Evolutionary conservation across 179 eudicot species (phyloP), one percentile per base, ranked within the genome.

Genomic region (Heliamphora pulchella): DNA sequence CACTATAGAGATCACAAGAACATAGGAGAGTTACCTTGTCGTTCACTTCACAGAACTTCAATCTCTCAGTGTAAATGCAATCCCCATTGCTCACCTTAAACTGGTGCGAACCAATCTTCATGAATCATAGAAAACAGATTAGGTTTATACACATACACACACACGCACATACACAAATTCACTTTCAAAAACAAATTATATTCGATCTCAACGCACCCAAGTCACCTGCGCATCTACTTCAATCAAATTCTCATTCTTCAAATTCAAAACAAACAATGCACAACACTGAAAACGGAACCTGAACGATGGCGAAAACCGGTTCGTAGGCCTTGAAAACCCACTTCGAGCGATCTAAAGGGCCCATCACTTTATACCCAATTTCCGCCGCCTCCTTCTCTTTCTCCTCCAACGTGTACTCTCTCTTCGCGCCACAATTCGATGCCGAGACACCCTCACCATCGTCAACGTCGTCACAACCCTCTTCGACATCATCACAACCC

Each of bases 61-160:
- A 87, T 85, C 87, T 90, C 86, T 96, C 99, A 1, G 89, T 88
- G 82, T 85, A 96, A 53, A 96, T 88, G 82, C 79, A 78, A 85
- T 96, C 98, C 77, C 97, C 91, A 88, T 96, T 96, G 89, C 99
- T 94, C 74, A 96, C 99, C 88, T 96, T 96, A 82, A 96, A 96
- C 85, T 96, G 99, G 85, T 96, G 98, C 11, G 98, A 89, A 11
- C 99, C 99, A 86, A 96, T 87, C 99, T 96, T 82, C 83, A 86
- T 13, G 71, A 59, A 82, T 75, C 47, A 77, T 57, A 10, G 39
- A 78, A 71, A 55, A 64, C 67, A 51, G 17, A 59, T 63, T 13
- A 22, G 6, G 8, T 22, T 31, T 62, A 46, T 48, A 63, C 46
- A 79, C 13, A 71, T 14, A 53, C 5, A 20, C 67, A 75, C 41